Conservation (phyloP, 1,139 yeast species). For the Lodderomyces theae region DNA sequence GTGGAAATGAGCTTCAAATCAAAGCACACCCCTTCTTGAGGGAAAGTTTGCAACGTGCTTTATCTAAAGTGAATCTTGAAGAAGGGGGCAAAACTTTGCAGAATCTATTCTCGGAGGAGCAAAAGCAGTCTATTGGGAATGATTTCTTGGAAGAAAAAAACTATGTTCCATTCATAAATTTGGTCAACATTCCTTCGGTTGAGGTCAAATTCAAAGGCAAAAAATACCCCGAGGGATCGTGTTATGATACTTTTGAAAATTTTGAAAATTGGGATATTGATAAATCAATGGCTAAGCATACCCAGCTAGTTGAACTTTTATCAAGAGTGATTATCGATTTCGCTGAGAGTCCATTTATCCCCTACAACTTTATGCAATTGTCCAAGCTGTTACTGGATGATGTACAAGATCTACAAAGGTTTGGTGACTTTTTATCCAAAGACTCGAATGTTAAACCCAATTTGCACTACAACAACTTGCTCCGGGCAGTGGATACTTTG, state of each 20-base stretch:
- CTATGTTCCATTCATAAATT: slow-evolving; percentile 63
- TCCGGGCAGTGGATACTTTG: slow-evolving; percentile 23
- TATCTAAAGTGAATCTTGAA: slow-evolving; percentile 31
- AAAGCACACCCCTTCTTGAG: slow-evolving; percentile 68
- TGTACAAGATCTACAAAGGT: slow-evolving; percentile 43
- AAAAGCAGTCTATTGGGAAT: slow-evolving; percentile 33
- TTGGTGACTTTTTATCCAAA: slow-evolving; percentile 14
- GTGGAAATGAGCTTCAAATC: slow-evolving; percentile 58
- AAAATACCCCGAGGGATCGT: slow-evolving; percentile 58
- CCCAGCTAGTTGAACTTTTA: slow-evolving; percentile 55
- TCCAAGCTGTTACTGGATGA: slow-evolving; percentile 45
- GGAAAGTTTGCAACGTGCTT: slow-evolving; percentile 38
- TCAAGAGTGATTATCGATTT: slow-evolving; percentile 53
- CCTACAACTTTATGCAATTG: slow-evolving; percentile 57
- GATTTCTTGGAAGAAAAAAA: slow-evolving; percentile 56
- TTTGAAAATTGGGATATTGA: slow-evolving; percentile 50
- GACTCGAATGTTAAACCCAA: slow-evolving; percentile 17
- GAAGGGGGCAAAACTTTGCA: slow-evolving; percentile 22
- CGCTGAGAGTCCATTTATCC: slow-evolving; percentile 74
- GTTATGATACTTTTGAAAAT: slow-evolving; percentile 64
- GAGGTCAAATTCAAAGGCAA: slow-evolving; percentile 50
- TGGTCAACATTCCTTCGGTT: slow-evolving; percentile 68
- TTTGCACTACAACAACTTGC: slow-evolving; percentile 30
- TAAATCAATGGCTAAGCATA: slow-evolving; percentile 55
- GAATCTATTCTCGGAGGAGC: slow-evolving; percentile 18